Evolutionary conservation across 2,329 filamentous ascomycete species (phyloP), one percentile per base, ranked within the genome.

Genomic region (Aureobasidium lini): DNA sequence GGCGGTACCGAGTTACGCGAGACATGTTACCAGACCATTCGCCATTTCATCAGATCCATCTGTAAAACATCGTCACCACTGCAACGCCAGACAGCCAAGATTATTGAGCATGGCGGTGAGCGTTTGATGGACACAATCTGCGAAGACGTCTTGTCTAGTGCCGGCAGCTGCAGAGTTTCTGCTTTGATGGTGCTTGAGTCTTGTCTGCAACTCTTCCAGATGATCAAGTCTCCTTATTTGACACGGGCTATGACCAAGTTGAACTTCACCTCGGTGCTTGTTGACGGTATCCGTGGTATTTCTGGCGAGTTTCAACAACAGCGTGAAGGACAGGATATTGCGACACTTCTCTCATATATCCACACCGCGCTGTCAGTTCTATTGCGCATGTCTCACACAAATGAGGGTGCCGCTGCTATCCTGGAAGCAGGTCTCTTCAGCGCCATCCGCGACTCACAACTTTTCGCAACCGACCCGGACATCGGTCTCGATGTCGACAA

Each of bases 381-480:
- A 29, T 81, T 95, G 28, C 87, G 91, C 64, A 82, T 97, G 54
- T 88, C 88, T 58, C 90, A 95, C 71, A 93, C 88, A 1, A 86
- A 88, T 60, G 77, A 82, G n/a, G 95, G 94, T 31, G 92, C 94
- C 48, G 87, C 87, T 60, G 85, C 90, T 63, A 84, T 96, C n/a
- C 80, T 97, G 43, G 91, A 95, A 67, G 89, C 90, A 8, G 93
- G 93, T 62, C 81, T 99, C 5, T 93, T 99, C 76, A 83, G 86
- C 46, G 82, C 89, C 0, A 77, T 97, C 31, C 87, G 88, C 63
- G 83, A 87, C 59, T 95, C 91, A 0, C 84, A 85, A n/a, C 81
- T 97, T 23, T 99, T 97, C 71, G 80, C 85, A 8, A 88, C 89
- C 11, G 94, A 99, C 71, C 94, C 94, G 0, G 94, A 99, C 72